Base-by-base conservation (phyloP, 1,284 basidiomycete genomes). In the Limonomyces culmigenus region DNA sequence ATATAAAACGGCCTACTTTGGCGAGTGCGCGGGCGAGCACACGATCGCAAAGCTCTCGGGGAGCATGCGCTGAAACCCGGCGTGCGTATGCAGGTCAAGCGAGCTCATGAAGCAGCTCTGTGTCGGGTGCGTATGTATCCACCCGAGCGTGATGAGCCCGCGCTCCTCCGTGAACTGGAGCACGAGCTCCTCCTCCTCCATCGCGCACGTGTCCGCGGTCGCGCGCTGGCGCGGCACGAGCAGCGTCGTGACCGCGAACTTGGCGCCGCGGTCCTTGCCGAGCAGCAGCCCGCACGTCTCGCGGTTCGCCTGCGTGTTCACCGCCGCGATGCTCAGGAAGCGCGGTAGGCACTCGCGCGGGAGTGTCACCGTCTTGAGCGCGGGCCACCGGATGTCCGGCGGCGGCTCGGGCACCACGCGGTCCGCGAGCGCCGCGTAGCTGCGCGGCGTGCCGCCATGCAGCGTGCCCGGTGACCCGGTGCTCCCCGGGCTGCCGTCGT, bases 81-180 rank as follows among this genome's bases (percentile, higher is more conserved):
- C 76, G 50, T 92, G 87, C 2, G 86, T 91, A 47, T 92, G 88
- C 29, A 92, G 55, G 51, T 91, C 87, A 10, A 87, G 73, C 16
- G 83, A 87, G 5, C 80, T 85, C 75, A 91, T 86, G 58, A 86
- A 86, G 53, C 86, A 91, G 37, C 76, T 79, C 45, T 91, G 87
- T 12, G 84, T 80, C 1, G 88, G 88, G 52, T 92, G 87, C 0
- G 87, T 92, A 56, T 92, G 87, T 43, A 91, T 91, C 88, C 87
- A 92, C 40, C 87, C 88, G 34, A 93, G 66, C 4, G 84, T 88
- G 38, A 91, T 76, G 47, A 92, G 52, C 41, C 67, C 68, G 39
- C 78, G 56, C 47, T 74, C 68, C 51, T 85, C 76, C 43, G 85
- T 86, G 50, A 88, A 86, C 46, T 71, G 66, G 51, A 87, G 55